Base-by-base conservation (phyloP, 1,284 basidiomycete species). In the Uromyces viciae-fabae region DNA sequence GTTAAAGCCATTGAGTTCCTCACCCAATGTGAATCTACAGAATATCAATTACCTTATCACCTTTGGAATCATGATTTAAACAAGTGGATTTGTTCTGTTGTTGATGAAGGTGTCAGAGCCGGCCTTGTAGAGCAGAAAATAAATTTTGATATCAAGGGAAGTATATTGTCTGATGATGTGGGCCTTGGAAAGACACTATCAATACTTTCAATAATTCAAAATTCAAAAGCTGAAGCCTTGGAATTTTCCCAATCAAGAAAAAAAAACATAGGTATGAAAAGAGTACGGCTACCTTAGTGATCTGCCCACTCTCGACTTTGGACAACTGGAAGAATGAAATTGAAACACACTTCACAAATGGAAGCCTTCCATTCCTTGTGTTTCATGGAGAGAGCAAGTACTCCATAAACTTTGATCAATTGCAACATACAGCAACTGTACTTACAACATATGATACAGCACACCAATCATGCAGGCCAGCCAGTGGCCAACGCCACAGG, bases 321-420 rank as follows among this genome's bases (percentile, higher is more conserved):
- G 64, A 68, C 5, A 68, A 68, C 40, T 68, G 64, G 64, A 68
- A 14, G 17, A 68, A 68, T 22, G n/a, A 68, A 9, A 68, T 68
- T 11, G 31, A 68, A 22, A n/a, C 17, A 3, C 38, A 43, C 36
- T 68, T 43, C 15, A 11, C 9, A 17, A 25, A 42, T 4, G 33
- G 33, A 38, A 43, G 1, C 31, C 40, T 68, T 43, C 64, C 64
- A n/a, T 68, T n/a, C 22, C 17, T 0, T 42, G 33, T 43, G 2
- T 68, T 42, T 28, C 31, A 68, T 68, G 64, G 64, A 68, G 46
- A 43, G 40, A 68, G 31, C n/a, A 11, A 68, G 52, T 31, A 33
- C 9, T 15, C 2, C 9, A 60, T 60, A 60, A 17, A 5, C 4
- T 60, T 5, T 11, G 36, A 31, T n/a, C 9, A 31, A 7, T 31